phyloP scores from a whole-genome alignment of 768 basidiomycete genomes.

The Hygrocybe punicea region DNA sequence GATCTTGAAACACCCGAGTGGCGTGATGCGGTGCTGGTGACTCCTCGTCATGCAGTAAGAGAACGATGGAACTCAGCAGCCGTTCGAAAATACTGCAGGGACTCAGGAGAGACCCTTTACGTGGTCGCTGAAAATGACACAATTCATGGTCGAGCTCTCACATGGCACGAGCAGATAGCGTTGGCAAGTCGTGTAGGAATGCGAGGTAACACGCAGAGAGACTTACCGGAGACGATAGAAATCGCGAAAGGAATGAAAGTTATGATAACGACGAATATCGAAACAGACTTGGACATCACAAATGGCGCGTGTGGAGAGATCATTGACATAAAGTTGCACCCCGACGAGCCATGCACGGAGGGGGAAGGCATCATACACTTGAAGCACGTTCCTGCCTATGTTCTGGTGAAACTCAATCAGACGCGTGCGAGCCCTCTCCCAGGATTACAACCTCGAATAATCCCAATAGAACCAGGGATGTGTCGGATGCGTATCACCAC shows the following conservation, averaged over 20 bases:
- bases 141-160: conserved; percentile 7
- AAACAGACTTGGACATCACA: too few relatives aligned
- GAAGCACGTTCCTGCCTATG: not conserved
- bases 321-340: too few relatives aligned
- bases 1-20: conserved; percentile 30
- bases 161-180: not conserved
- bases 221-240: too few relatives aligned
- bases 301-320: too few relatives aligned
- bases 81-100: conserved; percentile 18
- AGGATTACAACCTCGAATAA: not conserved
- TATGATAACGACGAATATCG: too few relatives aligned
- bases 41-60: conserved; percentile 36
- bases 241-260: too few relatives aligned
- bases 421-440: not conserved
- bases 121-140: conserved; percentile 31
- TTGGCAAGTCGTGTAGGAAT: not conserved
- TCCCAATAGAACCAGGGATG: not conserved
- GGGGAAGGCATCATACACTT: not conserved
- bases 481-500: too few relatives aligned
- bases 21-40: conserved; percentile 34
- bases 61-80: conserved; percentile 35
- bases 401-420: not conserved
- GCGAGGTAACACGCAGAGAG: not conserved
- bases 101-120: conserved; percentile 21
- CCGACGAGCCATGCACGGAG: not conserved